These are phyloP conservation scores for Hymenoscyphus linearis DNA, from an alignment of 2,329 filamentous ascomycete genomes.

Conservation along the genomic window DNA sequence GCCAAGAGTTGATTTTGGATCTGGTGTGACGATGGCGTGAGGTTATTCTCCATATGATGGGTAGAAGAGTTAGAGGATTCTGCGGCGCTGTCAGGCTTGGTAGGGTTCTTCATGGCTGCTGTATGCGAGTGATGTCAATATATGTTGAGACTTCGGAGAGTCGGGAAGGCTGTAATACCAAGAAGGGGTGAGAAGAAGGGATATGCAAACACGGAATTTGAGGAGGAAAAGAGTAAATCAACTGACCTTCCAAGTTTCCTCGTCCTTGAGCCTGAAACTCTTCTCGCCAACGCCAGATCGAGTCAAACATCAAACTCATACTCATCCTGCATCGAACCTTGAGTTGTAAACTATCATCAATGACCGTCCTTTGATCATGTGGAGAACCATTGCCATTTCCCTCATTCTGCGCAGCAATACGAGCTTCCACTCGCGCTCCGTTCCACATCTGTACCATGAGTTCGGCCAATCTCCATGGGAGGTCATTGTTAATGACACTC, in stretches of 20 bases:
- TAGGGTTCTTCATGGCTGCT: conserved; percentile 76
- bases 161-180: not conserved
- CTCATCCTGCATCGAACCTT: conserved; percentile 81
- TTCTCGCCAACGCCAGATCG: conserved; percentile 80
- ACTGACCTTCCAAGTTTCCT: conserved; percentile 65
- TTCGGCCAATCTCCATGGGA: conserved; percentile 74
- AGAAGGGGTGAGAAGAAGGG: not conserved
- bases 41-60: conserved; percentile 57
- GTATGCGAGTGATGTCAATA: conserved; percentile 28
- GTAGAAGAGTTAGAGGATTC: conserved; percentile 67
- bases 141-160: not conserved
- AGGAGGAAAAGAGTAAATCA: conserved; percentile 16
- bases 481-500: conserved; percentile 71
- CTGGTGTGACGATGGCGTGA: conserved; percentile 38
- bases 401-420: conserved; percentile 38
- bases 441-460: conserved; percentile 88
- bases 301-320: conserved; percentile 81
- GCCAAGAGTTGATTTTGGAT: conserved; percentile 24
- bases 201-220: not conserved
- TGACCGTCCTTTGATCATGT: conserved; percentile 20
- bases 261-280: conserved; percentile 69
- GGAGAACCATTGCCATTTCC: conserved; percentile 38
- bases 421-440: conserved; percentile 37
- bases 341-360: conserved; percentile 70
- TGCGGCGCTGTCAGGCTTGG: conserved; percentile 73